phyloP scores from a whole-genome alignment of 2,329 filamentous ascomycete species.

The Cercospora berteroae region DNA sequence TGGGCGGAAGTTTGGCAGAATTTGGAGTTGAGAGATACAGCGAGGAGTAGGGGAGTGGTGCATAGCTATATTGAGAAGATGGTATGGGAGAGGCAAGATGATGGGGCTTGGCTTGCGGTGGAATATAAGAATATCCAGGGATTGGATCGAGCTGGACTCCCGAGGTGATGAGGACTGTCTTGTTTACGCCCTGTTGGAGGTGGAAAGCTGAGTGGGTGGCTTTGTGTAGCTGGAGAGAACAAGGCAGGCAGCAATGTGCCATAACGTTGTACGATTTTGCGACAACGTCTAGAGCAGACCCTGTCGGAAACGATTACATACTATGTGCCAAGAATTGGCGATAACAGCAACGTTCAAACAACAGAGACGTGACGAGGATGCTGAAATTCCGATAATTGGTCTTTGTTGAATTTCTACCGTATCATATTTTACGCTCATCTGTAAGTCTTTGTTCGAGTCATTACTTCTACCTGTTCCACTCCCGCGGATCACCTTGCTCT shows the following conservation, averaged over 20 bases:
- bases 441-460: background rate
- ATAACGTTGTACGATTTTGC: background rate
- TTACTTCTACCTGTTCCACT: conserved; percentile 20
- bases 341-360: background rate
- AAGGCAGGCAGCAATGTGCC: background rate
- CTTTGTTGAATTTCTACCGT: background rate
- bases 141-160: conserved; percentile 6
- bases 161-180: background rate
- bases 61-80: conserved; percentile 11
- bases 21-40: conserved; percentile 8
- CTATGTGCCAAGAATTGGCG: background rate
- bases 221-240: background rate
- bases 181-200: no score
- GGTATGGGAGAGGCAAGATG: conserved; percentile 7
- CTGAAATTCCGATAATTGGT: background rate
- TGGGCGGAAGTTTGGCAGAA: conserved; percentile 13
- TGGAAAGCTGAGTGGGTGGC: background rate
- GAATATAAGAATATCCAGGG: conserved; percentile 9
- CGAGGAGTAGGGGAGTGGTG: conserved; percentile 1
- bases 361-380: background rate
- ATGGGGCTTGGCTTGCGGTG: conserved; percentile 5
- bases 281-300: background rate
- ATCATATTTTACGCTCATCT: background rate
- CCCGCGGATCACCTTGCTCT: conserved; percentile 24
- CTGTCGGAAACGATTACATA: background rate